Percentiles rank a stretch among this genome's conserved stretches.
These are phyloP conservation scores for Calonectria multiphialidica DNA, from an alignment of 2,329 filamentous ascomycete species.

Conservation along the genomic window DNA sequence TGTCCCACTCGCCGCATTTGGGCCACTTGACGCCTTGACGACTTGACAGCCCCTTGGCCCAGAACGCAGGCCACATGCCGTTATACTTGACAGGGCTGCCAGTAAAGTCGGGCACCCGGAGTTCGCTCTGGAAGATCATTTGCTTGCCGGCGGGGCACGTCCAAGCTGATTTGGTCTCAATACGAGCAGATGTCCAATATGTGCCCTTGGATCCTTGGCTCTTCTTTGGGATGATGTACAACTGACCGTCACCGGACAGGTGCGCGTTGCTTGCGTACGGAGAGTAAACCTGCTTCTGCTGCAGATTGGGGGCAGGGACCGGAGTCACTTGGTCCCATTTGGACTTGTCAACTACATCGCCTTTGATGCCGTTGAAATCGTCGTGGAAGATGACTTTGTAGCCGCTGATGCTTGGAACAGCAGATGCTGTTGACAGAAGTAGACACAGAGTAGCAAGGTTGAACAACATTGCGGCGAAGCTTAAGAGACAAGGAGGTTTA, in stretches of 20 bases:
- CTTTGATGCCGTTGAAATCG: background rate
- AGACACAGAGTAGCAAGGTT: background rate
- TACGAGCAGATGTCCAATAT: slow-evolving; percentile 1
- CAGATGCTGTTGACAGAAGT: background rate
- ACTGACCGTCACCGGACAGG: background rate
- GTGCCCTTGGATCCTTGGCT: background rate
- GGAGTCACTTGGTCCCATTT: background rate
- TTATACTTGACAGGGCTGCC: background rate
- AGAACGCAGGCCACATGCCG: slow-evolving; percentile 2
- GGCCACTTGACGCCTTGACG: background rate
- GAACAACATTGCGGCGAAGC: background rate
- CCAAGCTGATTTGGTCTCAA: background rate
- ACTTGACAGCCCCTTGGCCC: background rate
- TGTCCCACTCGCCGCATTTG: slow-evolving; percentile 14
- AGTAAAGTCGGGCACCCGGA: slow-evolving; percentile 1
- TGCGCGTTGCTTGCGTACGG: background rate
- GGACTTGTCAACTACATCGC: background rate
- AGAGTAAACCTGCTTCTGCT: background rate
- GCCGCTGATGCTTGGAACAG: background rate
- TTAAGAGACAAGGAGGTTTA: background rate
- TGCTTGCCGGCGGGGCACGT: background rate
- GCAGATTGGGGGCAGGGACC: background rate
- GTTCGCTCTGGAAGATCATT: slow-evolving; percentile 9
- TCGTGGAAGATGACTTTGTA: background rate
- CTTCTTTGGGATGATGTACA: slow-evolving; percentile 12